Base-by-base conservation (phyloP, 2,329 filamentous ascomycete species). In the Penicillium occitanis region DNA sequence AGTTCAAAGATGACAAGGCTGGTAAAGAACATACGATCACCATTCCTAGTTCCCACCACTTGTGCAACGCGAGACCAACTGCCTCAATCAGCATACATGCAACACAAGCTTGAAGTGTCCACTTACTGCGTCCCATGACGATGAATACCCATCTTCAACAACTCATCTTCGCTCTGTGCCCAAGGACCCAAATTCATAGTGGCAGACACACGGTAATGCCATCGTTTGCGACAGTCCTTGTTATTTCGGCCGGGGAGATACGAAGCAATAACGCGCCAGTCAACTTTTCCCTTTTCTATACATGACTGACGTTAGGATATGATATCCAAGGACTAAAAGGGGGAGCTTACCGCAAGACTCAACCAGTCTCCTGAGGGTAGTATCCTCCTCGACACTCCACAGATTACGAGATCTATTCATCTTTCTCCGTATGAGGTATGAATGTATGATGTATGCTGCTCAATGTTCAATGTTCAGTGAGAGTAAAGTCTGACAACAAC, bases 161-260 rank as follows among this genome's bases (percentile, higher is more conserved):
- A 48, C 28, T 68, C 66, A 33, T 68, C 66, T 25, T 68, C 66
- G 7, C 35, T 28, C 57, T 63, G 64, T 19, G 66, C 66, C 66
- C 66, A 68, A 1, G 64, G 61, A 1, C 66, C 66, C 14, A 66
- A 55, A 11, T 68, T 68, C 55, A 66, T 68, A 7, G 61, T 68
- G 14, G 66, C 64, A 33, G 64, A 62, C 22, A 68, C 64, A 48
- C 64, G 64, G 44, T 68, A 66, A 55, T 68, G 61, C 66, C 66
- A 68, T 35, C 66, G 66, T 33, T 68, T 68, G 25, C 66, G 64
- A 33, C 66, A 68, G 14, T 68, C 66, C 30, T 68, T 68, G 60
- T 68, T 68, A 25, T 68, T 68, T 30, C 66, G 64, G 42, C 64
- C 66, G 11, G 66, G 66, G 5, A 68, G 66, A 30, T 59, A 68